A percentile compares a stretch with the other conserved stretches of the same genome.
Conservation (phyloP, 108 stramenopile genomes). For the Nitzschia sp. region DNA sequence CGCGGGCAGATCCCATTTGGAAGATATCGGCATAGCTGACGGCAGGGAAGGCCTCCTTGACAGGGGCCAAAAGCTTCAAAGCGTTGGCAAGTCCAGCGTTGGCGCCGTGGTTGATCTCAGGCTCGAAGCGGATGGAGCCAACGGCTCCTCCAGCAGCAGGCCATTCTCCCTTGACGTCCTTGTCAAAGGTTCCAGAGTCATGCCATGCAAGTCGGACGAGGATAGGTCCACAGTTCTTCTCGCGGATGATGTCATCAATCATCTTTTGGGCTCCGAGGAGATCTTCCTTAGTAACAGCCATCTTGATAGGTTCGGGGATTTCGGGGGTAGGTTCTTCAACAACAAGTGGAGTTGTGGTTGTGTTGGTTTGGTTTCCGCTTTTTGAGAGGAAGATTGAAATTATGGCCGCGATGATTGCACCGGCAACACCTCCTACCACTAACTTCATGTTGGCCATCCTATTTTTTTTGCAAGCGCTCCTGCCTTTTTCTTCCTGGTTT, state of each 20-base stretch:
- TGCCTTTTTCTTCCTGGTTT: no score
- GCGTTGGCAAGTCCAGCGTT: constrained; percentile 86
- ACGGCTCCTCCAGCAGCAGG: constrained; percentile 68
- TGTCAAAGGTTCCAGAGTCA: constrained; percentile 85
- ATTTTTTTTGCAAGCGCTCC: no score
- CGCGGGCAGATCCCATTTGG: constrained; percentile 70
- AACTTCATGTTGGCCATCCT: no score
- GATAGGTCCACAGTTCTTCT: constrained; percentile 85
- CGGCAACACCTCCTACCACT: no score
- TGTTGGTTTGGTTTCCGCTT: no score
- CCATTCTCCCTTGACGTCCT: constrained; percentile 54
- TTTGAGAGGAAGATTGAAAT: no score
- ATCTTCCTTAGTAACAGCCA: constrained; percentile 63
- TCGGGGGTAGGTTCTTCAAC: no score
- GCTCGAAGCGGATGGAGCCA: constrained; percentile 89
- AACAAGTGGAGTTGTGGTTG: no score
- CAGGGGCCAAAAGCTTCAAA: constrained; percentile 70
- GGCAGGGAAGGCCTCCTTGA: constrained; percentile 75
- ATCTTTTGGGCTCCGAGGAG: constrained; percentile 83
- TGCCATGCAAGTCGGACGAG: constrained; percentile 98
- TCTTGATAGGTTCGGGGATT: neutral
- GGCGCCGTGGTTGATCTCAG: constrained; percentile 89
- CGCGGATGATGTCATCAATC: constrained; percentile 86
- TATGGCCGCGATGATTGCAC: no score
- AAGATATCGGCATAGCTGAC: constrained; percentile 78